Percentiles rank a stretch among this genome's conserved stretches.
phyloP scores from a whole-genome alignment of 2,329 filamentous ascomycete genomes.

The Didymella glomerata region DNA sequence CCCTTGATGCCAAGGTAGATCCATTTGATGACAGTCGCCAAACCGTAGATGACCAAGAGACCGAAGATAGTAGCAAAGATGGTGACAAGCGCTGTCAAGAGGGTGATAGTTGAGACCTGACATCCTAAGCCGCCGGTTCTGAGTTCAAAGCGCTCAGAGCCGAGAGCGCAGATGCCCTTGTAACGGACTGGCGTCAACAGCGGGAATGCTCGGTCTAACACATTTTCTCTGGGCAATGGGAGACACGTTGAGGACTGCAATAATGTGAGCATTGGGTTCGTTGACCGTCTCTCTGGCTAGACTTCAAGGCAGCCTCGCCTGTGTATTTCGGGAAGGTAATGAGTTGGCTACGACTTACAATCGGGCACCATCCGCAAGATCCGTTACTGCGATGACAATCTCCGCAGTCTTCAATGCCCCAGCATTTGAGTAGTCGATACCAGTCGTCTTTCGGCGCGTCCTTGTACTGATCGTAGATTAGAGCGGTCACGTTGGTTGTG shows the following conservation, averaged over 20 bases:
- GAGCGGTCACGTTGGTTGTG: slow-evolving; percentile 33
- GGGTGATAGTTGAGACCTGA: slow-evolving; percentile 57
- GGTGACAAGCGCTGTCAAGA: slow-evolving; percentile 55
- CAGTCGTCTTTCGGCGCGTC: slow-evolving; percentile 43
- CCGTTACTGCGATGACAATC: slow-evolving; percentile 48
- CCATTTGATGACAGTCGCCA: slow-evolving; percentile 30
- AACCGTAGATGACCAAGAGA: slow-evolving; percentile 47
- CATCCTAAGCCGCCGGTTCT: slow-evolving; percentile 56
- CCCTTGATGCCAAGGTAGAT: slow-evolving; percentile 25
- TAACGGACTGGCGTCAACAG: slow-evolving; percentile 52
- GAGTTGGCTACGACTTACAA: slow-evolving; percentile 39
- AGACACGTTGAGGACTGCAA: slow-evolving; percentile 54
- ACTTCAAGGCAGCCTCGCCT: neutral
- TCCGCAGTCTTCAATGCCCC: slow-evolving; percentile 48
- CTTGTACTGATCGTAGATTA: slow-evolving; percentile 37
- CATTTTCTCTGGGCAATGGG: slow-evolving; percentile 51
- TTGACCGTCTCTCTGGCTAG: neutral
- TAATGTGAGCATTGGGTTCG: neutral
- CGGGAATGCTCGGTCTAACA: slow-evolving; percentile 45
- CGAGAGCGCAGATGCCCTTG: slow-evolving; percentile 48
- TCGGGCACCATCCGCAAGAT: slow-evolving; percentile 57
- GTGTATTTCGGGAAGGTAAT: neutral
- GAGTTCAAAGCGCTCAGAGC: slow-evolving; percentile 56
- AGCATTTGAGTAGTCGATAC: slow-evolving; percentile 44
- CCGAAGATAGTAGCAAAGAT: slow-evolving; percentile 54